Conservation (phyloP, 139 green algal species). For the Nannochloris sp. region DNA sequence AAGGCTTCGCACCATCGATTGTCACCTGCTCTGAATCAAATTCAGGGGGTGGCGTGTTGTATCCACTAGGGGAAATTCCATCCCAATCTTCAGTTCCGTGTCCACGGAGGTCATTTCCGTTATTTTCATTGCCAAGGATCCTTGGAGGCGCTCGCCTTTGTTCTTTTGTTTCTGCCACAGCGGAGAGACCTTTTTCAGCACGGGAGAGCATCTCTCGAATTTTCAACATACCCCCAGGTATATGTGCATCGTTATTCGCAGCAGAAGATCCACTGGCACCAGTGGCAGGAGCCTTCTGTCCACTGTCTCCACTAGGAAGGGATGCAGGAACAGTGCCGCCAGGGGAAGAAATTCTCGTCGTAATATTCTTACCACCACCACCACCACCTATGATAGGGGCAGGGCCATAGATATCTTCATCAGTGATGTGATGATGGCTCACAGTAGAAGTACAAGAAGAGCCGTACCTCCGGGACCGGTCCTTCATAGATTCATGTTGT, state of each 20-base stretch:
- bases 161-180: neutral
- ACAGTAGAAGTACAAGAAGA: too few species aligned
- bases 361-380: too few species aligned
- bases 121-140: neutral
- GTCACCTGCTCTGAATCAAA: too few species aligned
- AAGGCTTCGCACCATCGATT: too few species aligned
- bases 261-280: neutral
- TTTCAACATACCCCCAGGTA: neutral
- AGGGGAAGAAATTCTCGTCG: neutral
- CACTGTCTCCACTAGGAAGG: too few species aligned
- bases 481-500: too few species aligned
- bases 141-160: neutral
- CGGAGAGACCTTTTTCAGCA: constrained; percentile 5
- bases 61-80: too few species aligned
- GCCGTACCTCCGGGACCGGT: too few species aligned
- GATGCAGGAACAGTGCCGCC: neutral
- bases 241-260: neutral
- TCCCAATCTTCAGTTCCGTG: neutral
- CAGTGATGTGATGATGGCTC: neutral
- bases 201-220: neutral
- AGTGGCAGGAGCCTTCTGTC: too few species aligned
- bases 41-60: too few species aligned
- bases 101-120: neutral
- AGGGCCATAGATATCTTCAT: neutral
- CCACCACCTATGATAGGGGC: neutral